A percentile compares a stretch with the other conserved stretches of the same genome.
Evolutionary conservation across 83 land plant species (phyloP).

Genomic region (Picea mariana): DNA sequence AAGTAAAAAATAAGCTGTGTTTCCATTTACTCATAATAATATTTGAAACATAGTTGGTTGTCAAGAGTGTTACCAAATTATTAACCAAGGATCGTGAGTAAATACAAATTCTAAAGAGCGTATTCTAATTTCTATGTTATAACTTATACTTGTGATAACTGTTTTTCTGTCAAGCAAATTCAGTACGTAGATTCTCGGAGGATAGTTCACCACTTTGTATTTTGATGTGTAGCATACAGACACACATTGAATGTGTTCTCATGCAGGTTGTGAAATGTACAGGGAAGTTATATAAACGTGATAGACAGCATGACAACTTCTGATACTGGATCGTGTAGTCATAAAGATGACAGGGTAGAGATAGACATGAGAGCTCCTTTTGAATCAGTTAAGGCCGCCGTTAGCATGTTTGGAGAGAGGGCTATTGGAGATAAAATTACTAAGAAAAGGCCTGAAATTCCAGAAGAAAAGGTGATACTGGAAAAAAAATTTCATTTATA

Average conservation of each 20-base stretch:
- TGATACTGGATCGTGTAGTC: conserved; percentile 12
- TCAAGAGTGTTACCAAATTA: background rate
- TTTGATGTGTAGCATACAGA: no score
- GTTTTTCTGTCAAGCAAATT: background rate
- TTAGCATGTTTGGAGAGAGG: conserved; percentile 61
- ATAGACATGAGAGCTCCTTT: conserved; percentile 75
- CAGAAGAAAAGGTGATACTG: conserved; percentile 40
- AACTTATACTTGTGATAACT: background rate
- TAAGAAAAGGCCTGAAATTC: conserved; percentile 36
- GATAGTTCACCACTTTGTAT: background rate
- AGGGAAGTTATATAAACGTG: background rate
- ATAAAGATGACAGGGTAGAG: conserved; percentile 57
- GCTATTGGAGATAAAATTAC: conserved; percentile 38
- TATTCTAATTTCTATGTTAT: background rate
- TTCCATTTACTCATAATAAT: background rate
- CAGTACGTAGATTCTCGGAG: background rate
- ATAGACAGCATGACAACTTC: background rate
- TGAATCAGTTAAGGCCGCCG: conserved; percentile 75
- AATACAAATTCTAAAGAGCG: background rate
- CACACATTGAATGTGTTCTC: conserved; percentile 1
- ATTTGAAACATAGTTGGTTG: background rate
- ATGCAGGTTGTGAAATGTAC: background rate
- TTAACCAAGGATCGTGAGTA: background rate
- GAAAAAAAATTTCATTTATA: background rate
- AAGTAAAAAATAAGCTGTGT: background rate